Base-by-base conservation (phyloP, 768 basidiomycete genomes). In the Ephemerocybe angulata region DNA sequence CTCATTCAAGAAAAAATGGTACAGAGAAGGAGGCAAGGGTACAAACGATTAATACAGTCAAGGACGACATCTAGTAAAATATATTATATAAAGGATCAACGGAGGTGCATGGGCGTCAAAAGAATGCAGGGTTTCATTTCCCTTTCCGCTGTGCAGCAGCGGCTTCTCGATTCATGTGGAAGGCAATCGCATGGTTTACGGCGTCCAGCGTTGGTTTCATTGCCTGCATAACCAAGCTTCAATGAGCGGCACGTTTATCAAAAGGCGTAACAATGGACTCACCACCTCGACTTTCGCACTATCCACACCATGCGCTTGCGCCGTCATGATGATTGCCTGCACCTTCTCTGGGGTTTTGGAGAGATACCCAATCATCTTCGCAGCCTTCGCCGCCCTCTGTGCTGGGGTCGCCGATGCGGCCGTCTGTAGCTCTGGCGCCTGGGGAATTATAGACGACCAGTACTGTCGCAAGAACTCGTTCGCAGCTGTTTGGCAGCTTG, bases 401-500 rank as follows among this genome's bases (percentile, higher is more conserved):
- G 81, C 78, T 2, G 84, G 79, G 0, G 85, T 85, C 2, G 82
- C 73, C 0, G 72, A 60, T 4, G 75, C 71, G 2, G 81, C 66
- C 0, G 79, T 75, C 52, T 80, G 79, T 17, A 74, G 62, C 47
- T 89, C 89, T 17, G 78, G 73, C 1, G 79, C 69, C 5, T 88
- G 84, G 4, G 93, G 95, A 58, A 93, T 88, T 48, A 90, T 81
- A 1, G 93, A 82, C 2, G 86, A 80, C 94, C 95, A 98, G 67
- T 93, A 98, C 67, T 98, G 97, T 27, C 96, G 86, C 13, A 99
- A 76, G 67, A 98, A 97, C 66, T 99, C 97, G 63, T 93, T 94
- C 11, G 95, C 88, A 3, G 95, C 88, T 1, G 92, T 92, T 65
- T 97, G 93, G 63, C 90, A 93, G 0, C 89, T 89, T 17, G 83